A percentile compares a stretch with the other conserved stretches of the same genome.
Conservation (phyloP, 805 yeast genomes). For the Debaryomyces maramus region DNA sequence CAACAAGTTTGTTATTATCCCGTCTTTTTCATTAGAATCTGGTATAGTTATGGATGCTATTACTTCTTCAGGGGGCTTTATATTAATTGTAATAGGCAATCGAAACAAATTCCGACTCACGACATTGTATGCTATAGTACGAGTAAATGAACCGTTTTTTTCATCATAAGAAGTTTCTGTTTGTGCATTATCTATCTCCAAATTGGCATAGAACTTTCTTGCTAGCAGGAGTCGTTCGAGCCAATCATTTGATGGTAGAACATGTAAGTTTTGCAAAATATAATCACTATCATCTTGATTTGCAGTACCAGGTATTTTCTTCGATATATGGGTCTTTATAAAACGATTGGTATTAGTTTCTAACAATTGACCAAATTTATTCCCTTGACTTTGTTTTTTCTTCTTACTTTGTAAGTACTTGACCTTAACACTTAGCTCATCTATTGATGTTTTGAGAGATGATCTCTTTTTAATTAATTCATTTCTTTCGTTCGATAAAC, state of each 20-base stretch:
- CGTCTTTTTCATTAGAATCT: constrained; percentile 1
- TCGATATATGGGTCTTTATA: constrained; percentile 2
- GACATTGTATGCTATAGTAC: constrained; percentile 16
- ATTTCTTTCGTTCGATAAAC: constrained; percentile 15
- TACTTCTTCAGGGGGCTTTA: constrained; percentile 15
- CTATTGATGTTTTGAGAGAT: constrained; percentile 14
- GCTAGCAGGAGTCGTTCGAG: constrained; percentile 22
- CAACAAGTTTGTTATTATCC: constrained; percentile 11
- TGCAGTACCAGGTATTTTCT: neutral
- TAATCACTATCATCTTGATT: constrained; percentile 17
- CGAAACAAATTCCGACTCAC: constrained; percentile 23
- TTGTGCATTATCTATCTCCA: constrained; percentile 18
- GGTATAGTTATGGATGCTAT: constrained; percentile 7
- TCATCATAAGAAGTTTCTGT: constrained; percentile 14
- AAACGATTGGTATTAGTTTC: constrained; percentile 19
- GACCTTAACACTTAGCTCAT: constrained; percentile 14
- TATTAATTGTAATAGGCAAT: constrained; percentile 15
- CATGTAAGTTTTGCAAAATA: constrained; percentile 27
- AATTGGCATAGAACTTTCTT: constrained; percentile 25
- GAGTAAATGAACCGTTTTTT: constrained; percentile 7
- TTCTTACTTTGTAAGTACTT: constrained; percentile 13
- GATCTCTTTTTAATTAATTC: constrained; percentile 20
- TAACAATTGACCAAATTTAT: constrained; percentile 19
- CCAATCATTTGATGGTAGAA: constrained; percentile 39
- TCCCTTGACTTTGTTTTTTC: constrained; percentile 11